Percentiles rank a stretch among this genome's conserved stretches.
Conservation (phyloP, 2,329 filamentous ascomycete species). For the Phaeosphaeriaceae sp. region DNA sequence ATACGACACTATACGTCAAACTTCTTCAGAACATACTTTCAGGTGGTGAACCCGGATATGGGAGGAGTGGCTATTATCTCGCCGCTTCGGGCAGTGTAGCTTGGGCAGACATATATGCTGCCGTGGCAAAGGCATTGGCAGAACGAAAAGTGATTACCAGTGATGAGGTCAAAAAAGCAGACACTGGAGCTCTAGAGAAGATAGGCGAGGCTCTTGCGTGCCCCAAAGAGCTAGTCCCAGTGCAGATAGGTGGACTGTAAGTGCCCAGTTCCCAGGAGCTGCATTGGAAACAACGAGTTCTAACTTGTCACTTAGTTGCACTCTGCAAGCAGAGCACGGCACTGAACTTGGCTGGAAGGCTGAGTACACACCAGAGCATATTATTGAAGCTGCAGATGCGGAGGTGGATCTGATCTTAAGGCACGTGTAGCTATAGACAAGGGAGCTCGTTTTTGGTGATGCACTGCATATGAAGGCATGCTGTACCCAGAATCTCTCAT, state of each 20-base stretch:
- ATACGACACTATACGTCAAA: conserved; percentile 54
- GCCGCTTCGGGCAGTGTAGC: conserved; percentile 57
- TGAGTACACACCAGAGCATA: conserved; percentile 52
- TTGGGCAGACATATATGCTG: conserved; percentile 60
- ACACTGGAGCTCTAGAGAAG: conserved; percentile 44
- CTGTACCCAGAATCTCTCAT: too few relatives aligned
- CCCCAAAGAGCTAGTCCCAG: background rate
- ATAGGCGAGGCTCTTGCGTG: conserved; percentile 45
- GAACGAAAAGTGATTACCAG: conserved; percentile 51
- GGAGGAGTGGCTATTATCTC: conserved; percentile 59
- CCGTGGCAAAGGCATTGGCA: conserved; percentile 53
- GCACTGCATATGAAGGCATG: too few relatives aligned
- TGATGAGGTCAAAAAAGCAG: conserved; percentile 45
- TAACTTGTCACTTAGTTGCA: conserved; percentile 42
- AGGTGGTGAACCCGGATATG: conserved; percentile 47
- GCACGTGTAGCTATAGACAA: background rate
- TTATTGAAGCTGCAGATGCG: conserved; percentile 54
- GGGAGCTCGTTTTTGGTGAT: background rate
- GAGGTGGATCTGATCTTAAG: conserved; percentile 56
- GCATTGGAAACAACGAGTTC: background rate
- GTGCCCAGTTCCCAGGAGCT: conserved; percentile 13
- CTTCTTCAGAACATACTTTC: conserved; percentile 55
- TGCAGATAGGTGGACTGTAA: conserved; percentile 56
- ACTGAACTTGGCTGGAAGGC: conserved; percentile 57
- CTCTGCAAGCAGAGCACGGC: conserved; percentile 53